Evolutionary conservation across 129 eudicot species (phyloP).

Genomic region (Calendula officinalis): DNA sequence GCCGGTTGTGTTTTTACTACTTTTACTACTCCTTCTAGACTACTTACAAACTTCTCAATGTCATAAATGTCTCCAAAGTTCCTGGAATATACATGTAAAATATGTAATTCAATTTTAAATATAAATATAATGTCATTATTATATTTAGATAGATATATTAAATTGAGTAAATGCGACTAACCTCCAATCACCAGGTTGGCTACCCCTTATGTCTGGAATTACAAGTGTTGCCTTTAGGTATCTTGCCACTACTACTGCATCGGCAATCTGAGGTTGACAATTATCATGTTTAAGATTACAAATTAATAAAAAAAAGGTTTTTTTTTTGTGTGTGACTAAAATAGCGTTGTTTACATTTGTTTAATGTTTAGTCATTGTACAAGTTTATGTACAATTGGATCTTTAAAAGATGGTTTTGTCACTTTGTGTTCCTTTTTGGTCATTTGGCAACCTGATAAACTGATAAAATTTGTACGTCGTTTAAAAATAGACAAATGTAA

Average conservation of each 20-base stretch:
- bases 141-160: no score
- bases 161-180: slow-evolving; percentile 23
- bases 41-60: slow-evolving; percentile 66
- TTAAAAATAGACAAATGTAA: no score
- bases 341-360: background rate
- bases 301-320: slow-evolving; percentile 4
- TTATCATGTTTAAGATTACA: slow-evolving; percentile 3
- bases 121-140: background rate
- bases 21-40: slow-evolving; percentile 77
- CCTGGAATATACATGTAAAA: slow-evolving; percentile 45
- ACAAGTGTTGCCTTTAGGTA: slow-evolving; percentile 85
- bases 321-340: background rate
- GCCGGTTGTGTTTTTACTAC: slow-evolving; percentile 67
- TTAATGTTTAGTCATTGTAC: no score
- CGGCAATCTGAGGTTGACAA: slow-evolving; percentile 60
- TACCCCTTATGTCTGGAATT: slow-evolving; percentile 93
- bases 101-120: background rate
- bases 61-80: slow-evolving; percentile 85
- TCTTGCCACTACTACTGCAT: slow-evolving; percentile 92
- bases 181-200: slow-evolving; percentile 84
- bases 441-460: no score
- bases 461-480: no score
- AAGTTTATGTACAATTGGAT: no score
- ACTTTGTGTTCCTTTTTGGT: no score
- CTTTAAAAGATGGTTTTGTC: no score